Percentiles rank a stretch among this genome's conserved stretches.
These are phyloP conservation scores for Cylindrotheca closterium DNA, from an alignment of 108 stramenopile species.

Conservation along the genomic window DNA sequence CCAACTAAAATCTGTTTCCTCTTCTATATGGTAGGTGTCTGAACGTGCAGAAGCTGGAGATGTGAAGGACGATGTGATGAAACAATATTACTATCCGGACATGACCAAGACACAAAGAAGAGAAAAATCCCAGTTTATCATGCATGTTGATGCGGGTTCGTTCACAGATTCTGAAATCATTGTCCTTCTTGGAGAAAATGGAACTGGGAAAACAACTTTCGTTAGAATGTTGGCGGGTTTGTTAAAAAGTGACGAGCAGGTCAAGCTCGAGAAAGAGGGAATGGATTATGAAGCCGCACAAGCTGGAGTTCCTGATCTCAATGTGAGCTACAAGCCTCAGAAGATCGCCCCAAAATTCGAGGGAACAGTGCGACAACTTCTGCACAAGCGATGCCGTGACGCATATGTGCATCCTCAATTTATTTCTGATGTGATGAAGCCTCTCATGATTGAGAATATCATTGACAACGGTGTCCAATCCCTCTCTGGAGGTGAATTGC, in stretches of 20 bases:
- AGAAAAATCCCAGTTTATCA: conserved; percentile 81
- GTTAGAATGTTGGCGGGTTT: conserved; percentile 97
- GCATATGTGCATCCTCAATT: conserved; percentile 97
- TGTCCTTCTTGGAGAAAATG: conserved; percentile 97
- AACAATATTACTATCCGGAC: conserved; percentile 84
- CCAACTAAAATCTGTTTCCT: conserved; percentile 1
- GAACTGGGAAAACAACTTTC: conserved; percentile 94
- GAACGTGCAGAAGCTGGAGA: conserved; percentile 79
- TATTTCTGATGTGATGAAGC: conserved; percentile 97
- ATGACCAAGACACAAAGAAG: conserved; percentile 97
- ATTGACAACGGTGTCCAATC: conserved; percentile 98
- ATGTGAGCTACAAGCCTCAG: conserved; percentile 99
- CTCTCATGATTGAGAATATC: conserved; percentile 89
- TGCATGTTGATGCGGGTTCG: conserved; percentile 92
- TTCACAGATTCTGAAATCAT: conserved; percentile 99
- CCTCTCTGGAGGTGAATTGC: conserved; percentile 98
- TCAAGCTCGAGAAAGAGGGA: conserved; percentile 73
- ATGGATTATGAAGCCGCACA: conserved; percentile 75
- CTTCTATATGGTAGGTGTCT: conserved; percentile 40
- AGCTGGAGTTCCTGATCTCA: conserved; percentile 92
- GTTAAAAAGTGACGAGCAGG: conserved; percentile 92
- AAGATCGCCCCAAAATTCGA: conserved; percentile 97
- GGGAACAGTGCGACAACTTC: conserved; percentile 94
- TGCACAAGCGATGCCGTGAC: conserved; percentile 96
- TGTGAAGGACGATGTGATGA: conserved; percentile 67